Base-by-base conservation (phyloP, 257 asterid genomes). In the Ophiorrhiza pumila region DNA sequence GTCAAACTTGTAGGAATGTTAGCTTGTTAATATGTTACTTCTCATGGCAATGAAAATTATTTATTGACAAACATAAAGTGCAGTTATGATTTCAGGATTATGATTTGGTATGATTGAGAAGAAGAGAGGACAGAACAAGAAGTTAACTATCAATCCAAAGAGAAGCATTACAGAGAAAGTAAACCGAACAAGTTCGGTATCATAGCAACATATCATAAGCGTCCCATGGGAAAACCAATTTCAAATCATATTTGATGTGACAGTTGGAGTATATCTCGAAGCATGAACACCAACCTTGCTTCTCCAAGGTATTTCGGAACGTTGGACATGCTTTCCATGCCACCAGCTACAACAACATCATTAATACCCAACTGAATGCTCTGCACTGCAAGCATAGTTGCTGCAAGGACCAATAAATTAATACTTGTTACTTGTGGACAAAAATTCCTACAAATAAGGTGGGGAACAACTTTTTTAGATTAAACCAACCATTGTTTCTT, bases 241-340 rank as follows among this genome's bases (percentile, higher is more conserved):
- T 68, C 22, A 1, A 32, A 43, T 71, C 34, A 43, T 39, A 39
- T 52, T 23, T 6, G 41, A 42, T 56, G 20, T 63, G 71, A 76
- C 45, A 0, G 46, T n/a, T n/a, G 25, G 39, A 63, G 71, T 43
- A 58, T 31, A n/a, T 60, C 68, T 56, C 39, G 52, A 64, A 35
- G 59, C 47, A 20, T 49, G 74, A 73, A 67, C 7, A 71, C 91
- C 72, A 69, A 95, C 98, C 99, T 95, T 74, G 99, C 97, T 79
- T 95, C 98, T 56, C 94, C 88, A 55, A 95, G 76, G 88, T 95
- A 95, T 74, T 92, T 95, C 49, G 99, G 98, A 80, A 82, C 97
- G 81, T 92, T 95, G 58, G 99, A 95, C 99, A 95, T 95, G 87
- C 85, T 87, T 82, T 95, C 99, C 98, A 92, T 95, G 71, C 99